Evolutionary conservation across 2,329 filamentous ascomycete genomes (phyloP).

Genomic region (Stagonosporopsis rhizophila): DNA sequence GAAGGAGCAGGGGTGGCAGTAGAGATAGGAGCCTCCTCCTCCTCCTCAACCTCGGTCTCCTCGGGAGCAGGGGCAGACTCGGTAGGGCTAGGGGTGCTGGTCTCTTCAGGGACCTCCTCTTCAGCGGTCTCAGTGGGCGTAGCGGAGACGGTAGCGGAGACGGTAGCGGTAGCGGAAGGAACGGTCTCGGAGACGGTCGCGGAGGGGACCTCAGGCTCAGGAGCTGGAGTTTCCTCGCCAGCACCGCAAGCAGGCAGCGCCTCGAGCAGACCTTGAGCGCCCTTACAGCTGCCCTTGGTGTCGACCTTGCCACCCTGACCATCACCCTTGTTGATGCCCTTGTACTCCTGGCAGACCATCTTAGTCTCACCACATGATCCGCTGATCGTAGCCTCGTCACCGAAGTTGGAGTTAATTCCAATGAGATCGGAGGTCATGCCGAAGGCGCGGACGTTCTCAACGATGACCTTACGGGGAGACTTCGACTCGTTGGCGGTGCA

Average conservation of each 20-base stretch:
- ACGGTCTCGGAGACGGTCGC: neutral
- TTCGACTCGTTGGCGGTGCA: conserved; percentile 53
- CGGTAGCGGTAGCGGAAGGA: neutral
- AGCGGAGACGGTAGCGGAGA: neutral
- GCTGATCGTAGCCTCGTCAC: conserved; percentile 54
- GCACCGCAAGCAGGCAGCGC: conserved; percentile 27
- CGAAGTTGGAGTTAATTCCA: conserved; percentile 59
- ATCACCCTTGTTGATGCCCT: conserved; percentile 32
- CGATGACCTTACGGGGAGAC: conserved; percentile 51
- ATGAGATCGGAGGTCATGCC: conserved; percentile 50
- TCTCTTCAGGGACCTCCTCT: neutral
- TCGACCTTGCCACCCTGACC: conserved; percentile 24
- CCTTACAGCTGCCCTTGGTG: conserved; percentile 22
- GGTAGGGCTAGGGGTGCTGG: neutral
- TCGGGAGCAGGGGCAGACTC: neutral
- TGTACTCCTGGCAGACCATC: conserved; percentile 33
- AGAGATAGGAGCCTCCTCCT: neutral
- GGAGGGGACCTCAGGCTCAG: neutral
- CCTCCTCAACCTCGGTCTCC: neutral
- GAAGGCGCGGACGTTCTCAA: conserved; percentile 52
- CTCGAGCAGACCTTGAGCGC: conserved; percentile 27
- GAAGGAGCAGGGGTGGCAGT: neutral
- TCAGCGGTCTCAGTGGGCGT: neutral
- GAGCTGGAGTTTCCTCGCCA: conserved; percentile 1
- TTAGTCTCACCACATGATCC: conserved; percentile 46